Evolutionary conservation across 441 rosid species (phyloP).

Genomic region (Kokia cookei): DNA sequence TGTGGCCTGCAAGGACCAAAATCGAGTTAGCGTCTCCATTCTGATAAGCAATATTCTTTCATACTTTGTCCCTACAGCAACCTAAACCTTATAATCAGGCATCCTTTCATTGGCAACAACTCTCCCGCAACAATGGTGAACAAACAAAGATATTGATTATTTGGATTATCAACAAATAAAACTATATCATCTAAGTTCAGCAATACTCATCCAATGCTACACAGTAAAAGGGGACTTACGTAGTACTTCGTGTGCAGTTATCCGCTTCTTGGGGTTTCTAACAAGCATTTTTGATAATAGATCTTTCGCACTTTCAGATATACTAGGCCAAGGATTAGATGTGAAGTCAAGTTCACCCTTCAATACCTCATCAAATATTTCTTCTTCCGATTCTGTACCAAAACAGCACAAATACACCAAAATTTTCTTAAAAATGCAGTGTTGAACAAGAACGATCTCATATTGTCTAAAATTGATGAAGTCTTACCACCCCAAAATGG

Average conservation of each 20-base stretch:
- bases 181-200: not conserved
- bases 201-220: not conserved
- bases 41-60: not conserved
- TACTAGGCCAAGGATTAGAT: slow-evolving; percentile 63
- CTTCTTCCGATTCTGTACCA: slow-evolving; percentile 43
- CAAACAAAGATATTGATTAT: not conserved
- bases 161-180: not conserved
- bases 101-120: not conserved
- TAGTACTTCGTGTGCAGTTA: slow-evolving; percentile 57
- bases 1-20: slow-evolving; percentile 38
- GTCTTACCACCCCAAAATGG: slow-evolving; percentile 67
- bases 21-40: not conserved
- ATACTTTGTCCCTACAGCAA: not conserved
- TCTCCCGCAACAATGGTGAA: not conserved
- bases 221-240: slow-evolving; percentile 26
- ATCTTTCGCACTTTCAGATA: slow-evolving; percentile 61
- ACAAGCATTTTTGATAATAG: slow-evolving; percentile 54
- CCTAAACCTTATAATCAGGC: not conserved
- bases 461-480: not conserved
- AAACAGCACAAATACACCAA: not conserved
- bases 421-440: not conserved
- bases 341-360: slow-evolving; percentile 54
- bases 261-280: slow-evolving; percentile 40
- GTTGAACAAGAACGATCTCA: not conserved
- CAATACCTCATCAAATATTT: slow-evolving; percentile 53